Conservation (phyloP, 495 filamentous ascomycete species). For the Penicillium turbatum region DNA sequence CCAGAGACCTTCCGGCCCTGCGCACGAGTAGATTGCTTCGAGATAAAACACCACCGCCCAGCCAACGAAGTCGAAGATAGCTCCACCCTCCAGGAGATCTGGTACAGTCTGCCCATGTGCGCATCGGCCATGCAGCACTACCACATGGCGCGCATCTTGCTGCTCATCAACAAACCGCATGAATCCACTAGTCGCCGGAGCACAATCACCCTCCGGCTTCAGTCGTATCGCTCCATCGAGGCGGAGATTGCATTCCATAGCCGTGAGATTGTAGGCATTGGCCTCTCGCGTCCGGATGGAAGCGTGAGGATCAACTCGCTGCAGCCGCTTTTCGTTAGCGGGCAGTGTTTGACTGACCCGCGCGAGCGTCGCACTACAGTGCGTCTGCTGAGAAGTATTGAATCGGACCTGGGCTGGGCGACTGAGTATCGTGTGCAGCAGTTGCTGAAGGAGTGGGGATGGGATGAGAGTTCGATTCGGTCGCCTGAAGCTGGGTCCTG, state of each 20-base stretch:
- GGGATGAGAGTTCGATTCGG: conserved; percentile 29
- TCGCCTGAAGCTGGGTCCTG: conserved; percentile 12
- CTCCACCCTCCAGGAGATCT: conserved; percentile 52
- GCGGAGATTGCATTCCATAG: conserved; percentile 53
- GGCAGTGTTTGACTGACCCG: conserved; percentile 51
- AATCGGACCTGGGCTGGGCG: conserved; percentile 58
- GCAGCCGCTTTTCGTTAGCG: conserved; percentile 59
- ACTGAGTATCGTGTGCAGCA: conserved; percentile 58
- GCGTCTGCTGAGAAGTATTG: conserved; percentile 52
- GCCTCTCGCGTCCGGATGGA: conserved; percentile 50
- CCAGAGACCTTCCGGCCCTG: conserved; percentile 55
- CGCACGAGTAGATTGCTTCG: conserved; percentile 36
- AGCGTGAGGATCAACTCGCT: conserved; percentile 55
- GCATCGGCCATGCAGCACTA: conserved; percentile 61
- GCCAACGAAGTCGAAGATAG: conserved; percentile 28
- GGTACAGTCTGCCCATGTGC: conserved; percentile 61
- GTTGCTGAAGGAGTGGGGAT: conserved; percentile 54
- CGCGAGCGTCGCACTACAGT: conserved; percentile 49
- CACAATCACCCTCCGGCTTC: conserved; percentile 48
- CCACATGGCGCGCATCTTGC: conserved; percentile 59
- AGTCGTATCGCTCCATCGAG: conserved; percentile 51
- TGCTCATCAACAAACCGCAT: conserved; percentile 59
- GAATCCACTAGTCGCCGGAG: conserved; percentile 49
- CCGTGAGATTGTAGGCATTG: conserved; percentile 55
- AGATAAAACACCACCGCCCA: conserved; percentile 14